These are phyloP conservation scores for Phaseolus lunatus DNA, from an alignment of 306 rosid genomes.

Conservation along the genomic window DNA sequence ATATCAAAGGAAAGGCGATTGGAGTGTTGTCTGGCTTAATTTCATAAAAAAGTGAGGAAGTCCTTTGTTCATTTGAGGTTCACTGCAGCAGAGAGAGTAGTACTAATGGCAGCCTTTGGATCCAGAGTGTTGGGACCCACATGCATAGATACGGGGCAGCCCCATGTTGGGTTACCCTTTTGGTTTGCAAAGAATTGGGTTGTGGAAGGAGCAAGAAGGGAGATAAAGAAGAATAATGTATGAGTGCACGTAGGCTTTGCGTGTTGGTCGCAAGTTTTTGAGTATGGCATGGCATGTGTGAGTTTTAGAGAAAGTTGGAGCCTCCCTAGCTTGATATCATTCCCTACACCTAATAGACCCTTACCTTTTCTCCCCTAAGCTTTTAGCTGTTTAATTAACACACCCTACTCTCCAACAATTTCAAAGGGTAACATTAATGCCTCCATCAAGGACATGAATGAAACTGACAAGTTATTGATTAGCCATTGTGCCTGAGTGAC, in stretches of 20 bases:
- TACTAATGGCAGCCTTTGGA: constrained; percentile 46
- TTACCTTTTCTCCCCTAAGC: constrained; percentile 46
- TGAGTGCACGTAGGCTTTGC: constrained; percentile 87
- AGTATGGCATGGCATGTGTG: constrained; percentile 55
- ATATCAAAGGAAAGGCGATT: constrained; percentile 54
- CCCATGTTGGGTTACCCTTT: constrained; percentile 20
- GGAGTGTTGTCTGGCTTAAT: constrained; percentile 63
- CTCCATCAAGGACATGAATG: constrained; percentile 7
- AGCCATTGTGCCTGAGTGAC: not conserved
- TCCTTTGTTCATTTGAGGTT: constrained; percentile 55
- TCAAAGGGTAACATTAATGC: constrained; percentile 47
- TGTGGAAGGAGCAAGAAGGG: constrained; percentile 42
- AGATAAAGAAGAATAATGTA: constrained; percentile 60
- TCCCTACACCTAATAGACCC: constrained; percentile 61
- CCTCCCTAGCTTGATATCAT: constrained; percentile 66
- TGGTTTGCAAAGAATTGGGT: constrained; percentile 38
- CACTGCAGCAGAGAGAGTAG: constrained; percentile 45
- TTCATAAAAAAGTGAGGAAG: constrained; percentile 52
- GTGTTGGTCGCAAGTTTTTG: constrained; percentile 75
- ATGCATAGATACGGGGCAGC: constrained; percentile 17
- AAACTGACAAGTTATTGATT: not conserved
- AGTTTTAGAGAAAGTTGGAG: constrained; percentile 51
- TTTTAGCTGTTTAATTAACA: constrained; percentile 46
- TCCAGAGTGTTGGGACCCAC: constrained; percentile 50
- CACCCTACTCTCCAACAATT: constrained; percentile 39